Base-by-base conservation (phyloP, 164 flowering plant species). In the Tetracentron sinense region DNA sequence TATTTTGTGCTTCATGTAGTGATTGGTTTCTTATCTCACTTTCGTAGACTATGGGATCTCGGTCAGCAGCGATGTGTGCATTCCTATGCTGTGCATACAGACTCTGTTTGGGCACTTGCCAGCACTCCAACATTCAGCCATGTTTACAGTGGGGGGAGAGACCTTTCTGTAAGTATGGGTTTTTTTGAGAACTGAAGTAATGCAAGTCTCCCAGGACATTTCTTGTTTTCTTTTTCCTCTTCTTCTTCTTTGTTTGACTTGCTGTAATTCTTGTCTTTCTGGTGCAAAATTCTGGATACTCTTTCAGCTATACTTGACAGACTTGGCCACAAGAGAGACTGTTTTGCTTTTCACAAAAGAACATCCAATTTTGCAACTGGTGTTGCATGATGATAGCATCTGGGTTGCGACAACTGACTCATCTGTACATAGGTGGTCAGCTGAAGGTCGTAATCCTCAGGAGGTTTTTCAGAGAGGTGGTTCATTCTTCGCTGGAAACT, bases 91-190 rank as follows among this genome's bases (percentile, higher is more conserved):
- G 97, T 94, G 62, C 99, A 94, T 73, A 88, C 97, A 7, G 97
- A 94, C 74, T 94, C 99, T 74, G 99, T 91, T 27, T 94, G 99
- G 99, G 96, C 99, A 58, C 99, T 94, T 82, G 97, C 97, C 10
- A 83, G 95, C 77, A 87, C 92, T 7, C 87, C 95, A 54, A 70
- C 93, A 38, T 94, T 94, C 74, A 89, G 86, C 76, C 96, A 94
- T 80, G 99, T 94, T 58, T 94, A 94, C 70, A 94, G 99, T 75
- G 99, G 96, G 54, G 99, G 99, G 31, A 83, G 96, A 63, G 97
- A 91, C 73, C 82, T 75, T 48, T 89, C 96, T 61, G 99, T 94
- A 66, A 84, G 99, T 85, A 55, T 27, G 21, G 23, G 8, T 22
- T 31, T 7, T 54, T 26, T 46, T 19, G 1, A 12, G 35, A 47